Base-by-base conservation (phyloP, 768 basidiomycete species). In the Cystofilobasidium capitatum region DNA sequence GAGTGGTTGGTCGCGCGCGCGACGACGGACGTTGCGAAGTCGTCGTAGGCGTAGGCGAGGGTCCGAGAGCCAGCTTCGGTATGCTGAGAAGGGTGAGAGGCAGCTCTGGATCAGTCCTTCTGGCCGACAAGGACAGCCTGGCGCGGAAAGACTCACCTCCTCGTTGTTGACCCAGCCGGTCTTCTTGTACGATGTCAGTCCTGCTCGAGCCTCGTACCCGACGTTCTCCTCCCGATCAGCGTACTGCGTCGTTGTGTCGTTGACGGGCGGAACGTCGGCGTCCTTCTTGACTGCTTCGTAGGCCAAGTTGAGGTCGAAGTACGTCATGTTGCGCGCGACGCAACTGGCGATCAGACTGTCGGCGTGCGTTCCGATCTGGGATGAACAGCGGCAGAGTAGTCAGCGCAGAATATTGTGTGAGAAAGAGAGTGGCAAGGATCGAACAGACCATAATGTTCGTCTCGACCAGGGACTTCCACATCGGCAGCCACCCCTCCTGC, bases 391-490 rank as follows among this genome's bases (percentile, higher is more conserved):
- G 37, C 14, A 4, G 1, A 10, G 40, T 36, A 42, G 62, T 14
- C 33, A 29, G 45, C 13, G 17, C 31, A 16, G 49, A 37, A 9
- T 51, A 6, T 29, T 26, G n/a, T n/a, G 13, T 5, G 12, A 4
- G 49, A 29, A 26, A 1, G 14, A 20, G 10, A 16, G 49, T 1
- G 29, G 29, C 35, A 20, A 61, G 39, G 29, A 12, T 20, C 37
- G 20, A 31, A 54, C 49, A 17, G 12, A 40, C 62, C 44, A 66
- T 66, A 31, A 71, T 61, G 57, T 69, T 70, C 79, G 69, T 57
- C 83, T 84, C 84, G 31, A 87, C 83, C 17, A 90, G 82, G 69
- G 90, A 90, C 77, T 89, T 90, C 89, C 89, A 91, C 88, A 90
- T 89, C 0, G 89, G 89, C 42, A 91, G 77, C 87, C 88, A 88